Evolutionary conservation across 805 yeast species (phyloP).

Genomic region (Candida orba): DNA sequence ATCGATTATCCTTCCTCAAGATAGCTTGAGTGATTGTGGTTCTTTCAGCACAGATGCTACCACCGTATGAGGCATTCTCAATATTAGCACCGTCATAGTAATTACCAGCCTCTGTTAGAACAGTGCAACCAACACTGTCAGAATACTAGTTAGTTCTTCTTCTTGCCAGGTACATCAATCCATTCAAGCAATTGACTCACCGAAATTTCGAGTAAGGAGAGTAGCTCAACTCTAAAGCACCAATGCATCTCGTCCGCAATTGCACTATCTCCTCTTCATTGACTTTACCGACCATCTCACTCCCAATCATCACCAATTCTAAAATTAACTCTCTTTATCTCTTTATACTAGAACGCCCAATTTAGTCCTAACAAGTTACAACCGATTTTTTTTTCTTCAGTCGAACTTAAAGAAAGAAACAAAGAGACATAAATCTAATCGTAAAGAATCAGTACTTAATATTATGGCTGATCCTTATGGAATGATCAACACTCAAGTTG

Average conservation of each 20-base stretch:
- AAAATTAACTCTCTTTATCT: too few relatives aligned
- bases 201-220: slow-evolving; percentile 39
- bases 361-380: not conserved
- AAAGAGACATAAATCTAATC: too few relatives aligned
- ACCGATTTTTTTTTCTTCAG: too few relatives aligned
- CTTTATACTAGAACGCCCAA: too few relatives aligned
- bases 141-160: slow-evolving; percentile 8
- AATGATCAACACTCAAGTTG: slow-evolving; percentile 76
- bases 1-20: slow-evolving; percentile 32
- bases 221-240: slow-evolving; percentile 37
- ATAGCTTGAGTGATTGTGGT: slow-evolving; percentile 55
- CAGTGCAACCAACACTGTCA: slow-evolving; percentile 68
- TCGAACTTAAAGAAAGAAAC: too few relatives aligned
- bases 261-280: slow-evolving; percentile 19
- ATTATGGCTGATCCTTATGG: slow-evolving; percentile 31
- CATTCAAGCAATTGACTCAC: not conserved
- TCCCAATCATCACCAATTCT: not conserved
- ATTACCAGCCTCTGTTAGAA: slow-evolving; percentile 45
- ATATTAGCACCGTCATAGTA: slow-evolving; percentile 73
- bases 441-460: too few relatives aligned
- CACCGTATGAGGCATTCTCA: slow-evolving; percentile 90
- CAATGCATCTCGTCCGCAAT: slow-evolving; percentile 24
- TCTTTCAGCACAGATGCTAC: slow-evolving; percentile 70
- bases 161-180: not conserved
- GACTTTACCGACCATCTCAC: slow-evolving; percentile 1